Evolutionary conservation across 768 basidiomycete species (phyloP).

Genomic region (Dictyophora rubrovolvata): DNA sequence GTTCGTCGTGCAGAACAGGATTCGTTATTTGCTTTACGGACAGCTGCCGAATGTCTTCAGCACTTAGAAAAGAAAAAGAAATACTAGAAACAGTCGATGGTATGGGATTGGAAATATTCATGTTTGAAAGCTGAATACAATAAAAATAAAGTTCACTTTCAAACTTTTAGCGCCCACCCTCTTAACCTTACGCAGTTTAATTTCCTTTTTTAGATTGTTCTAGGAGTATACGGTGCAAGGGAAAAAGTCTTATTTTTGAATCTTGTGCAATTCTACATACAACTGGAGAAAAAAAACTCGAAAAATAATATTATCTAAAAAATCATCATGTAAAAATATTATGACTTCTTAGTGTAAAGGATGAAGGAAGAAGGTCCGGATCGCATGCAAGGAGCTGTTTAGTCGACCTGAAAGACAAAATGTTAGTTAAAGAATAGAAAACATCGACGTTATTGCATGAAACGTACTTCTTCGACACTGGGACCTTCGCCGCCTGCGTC

Average conservation of each 20-base stretch:
- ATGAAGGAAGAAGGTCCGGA: neutral
- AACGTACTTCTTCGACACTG: slow-evolving; percentile 73
- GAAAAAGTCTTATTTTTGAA: neutral
- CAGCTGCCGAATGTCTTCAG: slow-evolving; percentile 81
- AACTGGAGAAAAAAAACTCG: neutral
- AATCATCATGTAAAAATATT: neutral
- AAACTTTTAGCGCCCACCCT: neutral
- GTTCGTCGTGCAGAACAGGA: slow-evolving; percentile 83
- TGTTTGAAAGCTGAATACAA: slow-evolving; percentile 20
- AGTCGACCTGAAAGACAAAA: slow-evolving; percentile 1
- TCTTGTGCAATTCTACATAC: neutral
- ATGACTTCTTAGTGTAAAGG: neutral
- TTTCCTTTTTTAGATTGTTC: neutral
- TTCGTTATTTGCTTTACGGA: slow-evolving; percentile 98
- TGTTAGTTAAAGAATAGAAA: neutral
- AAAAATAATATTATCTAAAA: neutral
- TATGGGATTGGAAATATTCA: slow-evolving; percentile 88
- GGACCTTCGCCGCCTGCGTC: slow-evolving; percentile 70
- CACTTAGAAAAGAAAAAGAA: slow-evolving; percentile 87
- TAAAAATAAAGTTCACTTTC: neutral
- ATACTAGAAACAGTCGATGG: slow-evolving; percentile 77
- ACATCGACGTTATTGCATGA: neutral
- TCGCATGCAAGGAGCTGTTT: neutral
- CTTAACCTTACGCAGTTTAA: too few relatives aligned
- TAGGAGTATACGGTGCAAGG: neutral